Percentiles rank a stretch among this genome's conserved stretches.
Conservation (phyloP, 2,329 filamentous ascomycete species). For the Fusarium lateritium region DNA sequence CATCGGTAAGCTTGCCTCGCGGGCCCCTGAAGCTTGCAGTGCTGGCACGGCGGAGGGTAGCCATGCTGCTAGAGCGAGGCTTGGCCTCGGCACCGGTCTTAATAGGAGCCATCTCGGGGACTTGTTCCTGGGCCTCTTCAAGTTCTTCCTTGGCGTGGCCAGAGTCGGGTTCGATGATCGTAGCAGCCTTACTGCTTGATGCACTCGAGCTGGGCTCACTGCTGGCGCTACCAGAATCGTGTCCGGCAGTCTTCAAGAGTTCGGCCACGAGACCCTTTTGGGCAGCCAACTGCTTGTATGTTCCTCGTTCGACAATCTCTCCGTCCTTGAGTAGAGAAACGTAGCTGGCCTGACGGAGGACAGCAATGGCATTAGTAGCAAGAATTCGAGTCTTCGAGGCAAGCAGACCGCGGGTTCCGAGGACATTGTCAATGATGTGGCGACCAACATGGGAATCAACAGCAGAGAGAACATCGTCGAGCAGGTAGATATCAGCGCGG, state of each 20-base stretch:
- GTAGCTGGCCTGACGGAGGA: conserved; percentile 89
- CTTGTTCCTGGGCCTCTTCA: conserved; percentile 82
- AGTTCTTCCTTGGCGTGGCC: conserved; percentile 75
- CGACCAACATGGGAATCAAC: conserved; percentile 98
- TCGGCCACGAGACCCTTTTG: conserved; percentile 94
- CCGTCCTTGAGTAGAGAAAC: conserved; percentile 89
- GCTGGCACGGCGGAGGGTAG: conserved; percentile 89
- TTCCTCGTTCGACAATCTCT: conserved; percentile 87
- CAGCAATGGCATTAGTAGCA: conserved; percentile 94
- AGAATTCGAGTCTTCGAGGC: conserved; percentile 90
- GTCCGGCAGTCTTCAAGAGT: conserved; percentile 82
- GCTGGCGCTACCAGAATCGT: conserved; percentile 63
- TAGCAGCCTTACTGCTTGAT: conserved; percentile 68
- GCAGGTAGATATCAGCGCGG: conserved; percentile 93
- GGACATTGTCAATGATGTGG: conserved; percentile 94
- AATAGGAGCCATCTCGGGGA: conserved; percentile 84
- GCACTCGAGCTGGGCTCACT: conserved; percentile 62
- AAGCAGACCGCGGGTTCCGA: conserved; percentile 87
- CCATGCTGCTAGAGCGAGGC: conserved; percentile 77
- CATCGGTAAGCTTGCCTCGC: conserved; percentile 86
- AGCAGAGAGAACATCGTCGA: conserved; percentile 95
- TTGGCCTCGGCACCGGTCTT: conserved; percentile 68
- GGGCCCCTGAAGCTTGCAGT: conserved; percentile 91
- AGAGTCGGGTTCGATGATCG: conserved; percentile 66
- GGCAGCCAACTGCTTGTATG: conserved; percentile 90